Evolutionary conservation across 2,329 filamentous ascomycete species (phyloP).

Genomic region (Rutstroemia sp.): DNA sequence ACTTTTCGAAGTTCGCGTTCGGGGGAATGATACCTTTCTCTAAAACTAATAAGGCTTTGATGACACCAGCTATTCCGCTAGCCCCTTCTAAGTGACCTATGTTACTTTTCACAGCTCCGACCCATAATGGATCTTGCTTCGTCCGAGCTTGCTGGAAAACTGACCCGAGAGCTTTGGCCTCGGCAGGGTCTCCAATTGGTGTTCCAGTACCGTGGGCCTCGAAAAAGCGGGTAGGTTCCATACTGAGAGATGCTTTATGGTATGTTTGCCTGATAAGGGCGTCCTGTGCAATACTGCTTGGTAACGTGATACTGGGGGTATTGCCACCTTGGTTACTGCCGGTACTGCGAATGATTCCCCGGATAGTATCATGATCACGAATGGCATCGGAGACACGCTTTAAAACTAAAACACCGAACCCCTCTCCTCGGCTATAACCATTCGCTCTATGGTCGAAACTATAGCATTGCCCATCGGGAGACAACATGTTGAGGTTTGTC

Average conservation of each 20-base stretch:
- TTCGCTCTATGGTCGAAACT: constrained; percentile 54
- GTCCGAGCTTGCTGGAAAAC: constrained; percentile 9
- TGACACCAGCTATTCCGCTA: background rate
- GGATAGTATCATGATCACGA: constrained; percentile 48
- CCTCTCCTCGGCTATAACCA: constrained; percentile 58
- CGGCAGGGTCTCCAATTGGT: background rate
- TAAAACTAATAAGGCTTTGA: background rate
- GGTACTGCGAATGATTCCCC: constrained; percentile 32
- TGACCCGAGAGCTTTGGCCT: background rate
- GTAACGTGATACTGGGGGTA: constrained; percentile 48
- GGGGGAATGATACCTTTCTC: background rate
- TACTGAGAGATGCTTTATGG: constrained; percentile 3
- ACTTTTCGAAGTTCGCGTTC: background rate
- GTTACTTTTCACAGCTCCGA: constrained; percentile 19
- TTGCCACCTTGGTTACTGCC: constrained; percentile 46
- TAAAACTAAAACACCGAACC: constrained; percentile 47
- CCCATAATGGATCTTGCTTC: constrained; percentile 1
- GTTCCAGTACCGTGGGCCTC: constrained; percentile 15
- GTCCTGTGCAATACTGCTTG: constrained; percentile 37
- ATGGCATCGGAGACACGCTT: constrained; percentile 52
- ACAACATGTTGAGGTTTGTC: constrained; percentile 16
- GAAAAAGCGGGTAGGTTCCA: constrained; percentile 4
- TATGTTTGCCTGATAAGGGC: constrained; percentile 10
- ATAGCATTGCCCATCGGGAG: constrained; percentile 31
- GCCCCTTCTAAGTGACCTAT: constrained; percentile 17